These are phyloP conservation scores for Penicillium sp. DNA, from an alignment of 2,329 filamentous ascomycete genomes.

Conservation along the genomic window DNA sequence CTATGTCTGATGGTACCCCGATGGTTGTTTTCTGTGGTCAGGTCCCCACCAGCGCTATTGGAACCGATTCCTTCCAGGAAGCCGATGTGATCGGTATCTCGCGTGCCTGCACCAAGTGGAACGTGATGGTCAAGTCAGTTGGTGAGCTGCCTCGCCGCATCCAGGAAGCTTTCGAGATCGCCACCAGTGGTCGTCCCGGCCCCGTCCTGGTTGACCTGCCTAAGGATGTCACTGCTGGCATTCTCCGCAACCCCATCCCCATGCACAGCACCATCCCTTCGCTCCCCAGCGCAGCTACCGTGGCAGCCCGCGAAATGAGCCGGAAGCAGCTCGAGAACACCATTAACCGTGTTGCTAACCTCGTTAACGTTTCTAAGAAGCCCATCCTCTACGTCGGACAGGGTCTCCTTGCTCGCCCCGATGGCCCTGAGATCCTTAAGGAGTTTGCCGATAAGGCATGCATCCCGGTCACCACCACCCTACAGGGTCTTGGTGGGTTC, in stretches of 20 bases:
- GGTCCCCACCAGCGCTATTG: constrained; percentile 84
- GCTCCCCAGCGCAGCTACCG: constrained; percentile 80
- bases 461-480: constrained; percentile 92
- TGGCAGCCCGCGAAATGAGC: constrained; percentile 71
- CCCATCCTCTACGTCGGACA: constrained; percentile 94
- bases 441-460: constrained; percentile 85
- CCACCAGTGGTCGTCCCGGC: constrained; percentile 87
- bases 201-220: constrained; percentile 94
- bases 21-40: constrained; percentile 96
- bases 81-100: constrained; percentile 93
- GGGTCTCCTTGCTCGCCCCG: constrained; percentile 75
- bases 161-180: constrained; percentile 98
- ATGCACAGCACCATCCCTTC: constrained; percentile 69
- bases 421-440: constrained; percentile 75
- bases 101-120: constrained; percentile 96
- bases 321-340: constrained; percentile 69
- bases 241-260: constrained; percentile 80
- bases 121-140: constrained; percentile 95
- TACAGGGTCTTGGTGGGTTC: constrained; percentile 87
- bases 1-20: constrained; percentile 89
- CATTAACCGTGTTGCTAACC: constrained; percentile 71
- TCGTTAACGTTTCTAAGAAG: constrained; percentile 88
- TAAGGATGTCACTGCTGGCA: constrained; percentile 89
- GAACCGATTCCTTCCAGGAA: constrained; percentile 95
- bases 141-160: constrained; percentile 90